Conservation (phyloP, 106 monocot species). For the Dioscorea alata region DNA sequence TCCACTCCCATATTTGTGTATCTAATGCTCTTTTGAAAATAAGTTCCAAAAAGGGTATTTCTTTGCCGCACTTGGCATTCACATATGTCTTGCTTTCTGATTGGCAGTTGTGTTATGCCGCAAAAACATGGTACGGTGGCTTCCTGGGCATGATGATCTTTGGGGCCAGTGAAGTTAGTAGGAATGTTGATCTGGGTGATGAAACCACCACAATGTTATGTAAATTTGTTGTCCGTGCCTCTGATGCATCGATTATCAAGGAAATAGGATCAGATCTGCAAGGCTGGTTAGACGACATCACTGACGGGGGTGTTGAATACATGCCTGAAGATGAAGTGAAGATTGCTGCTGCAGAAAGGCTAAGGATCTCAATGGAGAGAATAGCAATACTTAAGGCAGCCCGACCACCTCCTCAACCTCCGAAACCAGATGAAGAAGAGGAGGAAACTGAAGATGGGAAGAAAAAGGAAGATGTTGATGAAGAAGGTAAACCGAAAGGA, state of each 20-base stretch:
- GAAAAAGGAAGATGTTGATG: slow-evolving; percentile 32
- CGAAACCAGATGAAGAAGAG: slow-evolving; percentile 35
- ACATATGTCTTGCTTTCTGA: neutral
- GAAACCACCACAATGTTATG: slow-evolving; percentile 99
- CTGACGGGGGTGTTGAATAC: slow-evolving; percentile 89
- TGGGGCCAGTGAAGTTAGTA: slow-evolving; percentile 94
- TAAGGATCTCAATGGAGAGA: slow-evolving; percentile 82
- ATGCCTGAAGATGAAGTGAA: slow-evolving; percentile 96
- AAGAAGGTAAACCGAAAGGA: slow-evolving; percentile 53
- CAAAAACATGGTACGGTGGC: slow-evolving; percentile 97
- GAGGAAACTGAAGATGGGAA: slow-evolving; percentile 33
- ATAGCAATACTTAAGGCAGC: slow-evolving; percentile 89
- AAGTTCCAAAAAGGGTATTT: neutral
- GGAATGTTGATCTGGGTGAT: slow-evolving; percentile 94
- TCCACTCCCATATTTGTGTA: neutral
- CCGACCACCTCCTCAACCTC: slow-evolving; percentile 53
- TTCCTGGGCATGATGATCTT: slow-evolving; percentile 98
- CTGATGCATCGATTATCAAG: slow-evolving; percentile 74
- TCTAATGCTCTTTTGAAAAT: too few relatives aligned
- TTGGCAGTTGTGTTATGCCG: slow-evolving; percentile 79
- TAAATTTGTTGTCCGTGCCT: slow-evolving; percentile 90
- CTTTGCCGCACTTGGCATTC: neutral
- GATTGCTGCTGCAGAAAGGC: slow-evolving; percentile 68
- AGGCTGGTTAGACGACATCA: slow-evolving; percentile 89
- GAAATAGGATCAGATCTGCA: slow-evolving; percentile 85